A percentile compares a stretch with the other conserved stretches of the same genome.
Evolutionary conservation across 192 early-diverging fungal genomes (phyloP).

Genomic region (Mortierella hygrophila): DNA sequence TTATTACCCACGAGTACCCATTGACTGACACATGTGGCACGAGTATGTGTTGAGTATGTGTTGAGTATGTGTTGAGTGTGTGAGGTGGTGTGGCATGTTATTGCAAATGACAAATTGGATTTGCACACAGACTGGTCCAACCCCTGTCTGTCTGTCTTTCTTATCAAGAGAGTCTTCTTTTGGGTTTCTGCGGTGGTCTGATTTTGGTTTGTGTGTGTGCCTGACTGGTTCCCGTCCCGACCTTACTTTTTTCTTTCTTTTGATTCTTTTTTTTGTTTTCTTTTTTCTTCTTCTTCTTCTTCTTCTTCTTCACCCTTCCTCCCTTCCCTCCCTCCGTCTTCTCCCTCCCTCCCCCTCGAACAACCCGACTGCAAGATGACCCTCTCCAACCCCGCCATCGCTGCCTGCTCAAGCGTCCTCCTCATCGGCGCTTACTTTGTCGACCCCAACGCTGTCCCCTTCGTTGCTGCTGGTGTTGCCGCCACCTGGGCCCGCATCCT

Average conservation of each 20-base stretch:
- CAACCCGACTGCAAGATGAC: slow-evolving; percentile 29
- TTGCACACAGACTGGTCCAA: background rate
- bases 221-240: background rate
- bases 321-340: background rate
- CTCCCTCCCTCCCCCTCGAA: background rate
- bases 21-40: background rate
- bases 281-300: background rate
- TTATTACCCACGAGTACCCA: background rate
- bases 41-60: background rate
- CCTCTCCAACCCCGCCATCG: slow-evolving; percentile 40
- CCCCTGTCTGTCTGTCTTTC: too few species aligned
- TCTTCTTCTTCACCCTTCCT: background rate
- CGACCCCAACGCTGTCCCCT: slow-evolving; percentile 35
- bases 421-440: slow-evolving; percentile 38
- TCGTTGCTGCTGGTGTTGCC: slow-evolving; percentile 45
- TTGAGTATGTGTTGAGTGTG: background rate
- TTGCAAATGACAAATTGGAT: slow-evolving; percentile 8
- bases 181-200: background rate
- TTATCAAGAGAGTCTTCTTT: background rate
- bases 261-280: background rate
- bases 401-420: slow-evolving; percentile 35
- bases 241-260: background rate
- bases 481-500: slow-evolving; percentile 45
- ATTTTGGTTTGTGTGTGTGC: background rate
- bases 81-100: background rate